Evolutionary conservation across 169 alveolate genomes (phyloP).

Genomic region (Theileria orientalis): DNA sequence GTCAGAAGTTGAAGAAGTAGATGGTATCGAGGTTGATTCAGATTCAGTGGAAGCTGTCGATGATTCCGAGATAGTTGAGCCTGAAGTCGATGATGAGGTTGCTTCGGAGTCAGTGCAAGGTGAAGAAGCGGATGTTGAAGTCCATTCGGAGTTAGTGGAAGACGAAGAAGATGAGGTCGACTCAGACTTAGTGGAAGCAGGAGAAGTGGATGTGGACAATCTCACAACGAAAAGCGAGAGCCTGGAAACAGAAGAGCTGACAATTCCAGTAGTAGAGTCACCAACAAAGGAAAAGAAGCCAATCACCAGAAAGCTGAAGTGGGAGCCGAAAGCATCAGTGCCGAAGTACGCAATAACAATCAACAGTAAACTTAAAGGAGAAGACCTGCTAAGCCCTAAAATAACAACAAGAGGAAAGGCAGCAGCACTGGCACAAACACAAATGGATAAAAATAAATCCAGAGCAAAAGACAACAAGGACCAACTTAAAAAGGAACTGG

Average conservation of each 20-base stretch:
- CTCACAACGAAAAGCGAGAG: background rate
- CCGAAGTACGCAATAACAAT: constrained; percentile 47
- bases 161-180: background rate
- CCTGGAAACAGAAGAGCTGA: background rate
- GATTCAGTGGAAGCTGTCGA: background rate
- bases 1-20: background rate
- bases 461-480: constrained; percentile 12
- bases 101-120: background rate
- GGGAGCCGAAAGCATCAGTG: constrained; percentile 64
- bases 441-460: constrained; percentile 16
- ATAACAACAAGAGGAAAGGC: constrained; percentile 53
- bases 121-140: background rate
- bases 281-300: background rate
- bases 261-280: background rate
- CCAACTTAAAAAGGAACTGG: constrained; percentile 29
- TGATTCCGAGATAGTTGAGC: background rate
- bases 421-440: constrained; percentile 21
- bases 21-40: background rate
- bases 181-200: constrained; percentile 10
- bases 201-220: constrained; percentile 5
- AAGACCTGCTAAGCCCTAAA: constrained; percentile 2
- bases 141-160: constrained; percentile 4
- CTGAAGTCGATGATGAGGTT: background rate
- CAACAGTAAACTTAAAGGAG: constrained; percentile 38
- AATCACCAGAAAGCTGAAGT: constrained; percentile 32